These are phyloP conservation scores for Mortierella sp. DNA, from an alignment of 371 early-diverging fungal genomes.

Conservation along the genomic window DNA sequence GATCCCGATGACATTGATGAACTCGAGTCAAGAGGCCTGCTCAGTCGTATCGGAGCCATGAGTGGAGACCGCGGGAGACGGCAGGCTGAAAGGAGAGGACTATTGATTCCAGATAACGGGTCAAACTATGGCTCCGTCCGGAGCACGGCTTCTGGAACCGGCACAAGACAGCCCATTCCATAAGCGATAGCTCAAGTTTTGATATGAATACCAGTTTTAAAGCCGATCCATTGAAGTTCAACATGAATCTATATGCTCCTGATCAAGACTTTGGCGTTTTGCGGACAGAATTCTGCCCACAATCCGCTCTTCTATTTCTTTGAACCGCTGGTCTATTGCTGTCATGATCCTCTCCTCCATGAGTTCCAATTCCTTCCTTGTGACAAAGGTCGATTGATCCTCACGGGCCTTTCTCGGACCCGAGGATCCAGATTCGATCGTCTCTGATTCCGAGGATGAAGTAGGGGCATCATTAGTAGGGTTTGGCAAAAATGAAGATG, in stretches of 20 bases:
- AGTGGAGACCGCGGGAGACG: constrained; percentile 34
- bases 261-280: not conserved
- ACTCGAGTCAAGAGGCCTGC: constrained; percentile 35
- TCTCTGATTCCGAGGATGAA: not conserved
- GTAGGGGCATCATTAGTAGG: not conserved
- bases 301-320: constrained; percentile 36
- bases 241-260: not conserved
- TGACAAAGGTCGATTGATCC: constrained; percentile 9
- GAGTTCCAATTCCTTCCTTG: constrained; percentile 24
- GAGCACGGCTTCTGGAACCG: not conserved
- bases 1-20: constrained; percentile 40
- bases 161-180: not conserved
- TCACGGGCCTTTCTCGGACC: not conserved
- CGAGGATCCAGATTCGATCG: not conserved
- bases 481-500: not conserved
- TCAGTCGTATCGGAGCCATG: constrained; percentile 33
- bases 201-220: not conserved
- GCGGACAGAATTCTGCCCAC: constrained; percentile 20
- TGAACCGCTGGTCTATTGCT: constrained; percentile 23
- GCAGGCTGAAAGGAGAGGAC: constrained; percentile 32
- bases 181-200: no score
- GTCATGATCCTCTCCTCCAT: constrained; percentile 41
- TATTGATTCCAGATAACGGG: constrained; percentile 42
- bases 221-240: not conserved
- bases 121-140: constrained; percentile 40